Evolutionary conservation across 495 filamentous ascomycete genomes (phyloP).

Genomic region (Penicillium cataractarum): DNA sequence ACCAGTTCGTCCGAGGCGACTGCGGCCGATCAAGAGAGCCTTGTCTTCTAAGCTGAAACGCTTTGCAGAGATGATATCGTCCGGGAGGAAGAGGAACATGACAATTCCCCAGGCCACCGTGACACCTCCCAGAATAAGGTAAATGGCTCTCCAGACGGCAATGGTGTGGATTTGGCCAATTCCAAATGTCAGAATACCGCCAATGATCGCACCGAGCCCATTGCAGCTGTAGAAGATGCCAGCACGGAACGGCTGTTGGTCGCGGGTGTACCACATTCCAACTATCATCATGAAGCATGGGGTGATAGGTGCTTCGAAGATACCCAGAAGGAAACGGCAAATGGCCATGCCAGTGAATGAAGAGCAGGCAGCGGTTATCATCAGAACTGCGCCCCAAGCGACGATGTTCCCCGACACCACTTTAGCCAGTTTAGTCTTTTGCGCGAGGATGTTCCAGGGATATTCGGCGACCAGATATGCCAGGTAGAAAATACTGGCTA

Average conservation of each 20-base stretch:
- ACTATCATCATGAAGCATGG: constrained; percentile 50
- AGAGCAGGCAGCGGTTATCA: constrained; percentile 39
- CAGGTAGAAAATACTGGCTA: constrained; percentile 61
- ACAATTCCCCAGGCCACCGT: constrained; percentile 44
- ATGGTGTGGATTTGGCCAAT: constrained; percentile 52
- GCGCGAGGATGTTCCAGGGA: constrained; percentile 30
- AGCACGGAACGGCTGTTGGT: constrained; percentile 35
- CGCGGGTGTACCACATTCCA: constrained; percentile 38
- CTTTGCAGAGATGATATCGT: constrained; percentile 41
- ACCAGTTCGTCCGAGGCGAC: constrained; percentile 43
- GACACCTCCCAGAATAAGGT: constrained; percentile 41
- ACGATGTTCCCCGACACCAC: constrained; percentile 29
- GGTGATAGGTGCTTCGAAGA: constrained; percentile 41
- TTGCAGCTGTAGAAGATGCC: constrained; percentile 51
- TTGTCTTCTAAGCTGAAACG: constrained; percentile 45
- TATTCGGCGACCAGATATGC: constrained; percentile 46
- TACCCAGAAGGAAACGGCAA: constrained; percentile 46
- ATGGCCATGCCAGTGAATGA: constrained; percentile 43
- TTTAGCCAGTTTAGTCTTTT: constrained; percentile 24
- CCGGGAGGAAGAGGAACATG: constrained; percentile 42
- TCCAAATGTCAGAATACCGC: constrained; percentile 53
- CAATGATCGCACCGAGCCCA: constrained; percentile 50
- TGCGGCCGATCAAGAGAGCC: constrained; percentile 41
- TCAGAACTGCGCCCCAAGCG: constrained; percentile 45
- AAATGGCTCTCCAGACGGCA: constrained; percentile 46